These are phyloP conservation scores for Diplodia intermedia DNA, from an alignment of 2,329 filamentous ascomycete species.

Conservation along the genomic window DNA sequence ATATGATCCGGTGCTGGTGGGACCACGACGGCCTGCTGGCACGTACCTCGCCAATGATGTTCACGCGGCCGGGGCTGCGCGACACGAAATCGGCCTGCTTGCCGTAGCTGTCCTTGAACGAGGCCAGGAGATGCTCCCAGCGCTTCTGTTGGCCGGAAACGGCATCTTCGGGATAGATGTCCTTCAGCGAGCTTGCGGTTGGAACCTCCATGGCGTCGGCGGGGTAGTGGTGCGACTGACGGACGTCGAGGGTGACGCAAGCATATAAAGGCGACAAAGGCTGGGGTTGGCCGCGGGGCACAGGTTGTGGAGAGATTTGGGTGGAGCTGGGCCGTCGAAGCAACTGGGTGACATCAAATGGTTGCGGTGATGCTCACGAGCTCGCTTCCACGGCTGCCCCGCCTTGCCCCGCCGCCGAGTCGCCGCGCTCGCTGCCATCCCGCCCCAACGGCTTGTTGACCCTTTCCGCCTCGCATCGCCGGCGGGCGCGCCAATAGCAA, in stretches of 20 bases:
- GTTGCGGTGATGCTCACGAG: conserved; percentile 30
- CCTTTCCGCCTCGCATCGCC: background rate
- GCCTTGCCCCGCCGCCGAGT: conserved; percentile 26
- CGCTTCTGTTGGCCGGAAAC: conserved; percentile 71
- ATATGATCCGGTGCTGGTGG: background rate
- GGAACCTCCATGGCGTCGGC: conserved; percentile 62
- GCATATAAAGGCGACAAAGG: conserved; percentile 8
- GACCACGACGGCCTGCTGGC: conserved; percentile 6
- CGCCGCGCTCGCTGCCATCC: conserved; percentile 17
- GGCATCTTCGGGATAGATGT: conserved; percentile 83
- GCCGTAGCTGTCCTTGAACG: conserved; percentile 75
- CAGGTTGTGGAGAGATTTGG: conserved; percentile 28
- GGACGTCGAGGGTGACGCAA: conserved; percentile 4
- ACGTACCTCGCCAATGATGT: conserved; percentile 86
- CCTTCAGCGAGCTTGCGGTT: conserved; percentile 73
- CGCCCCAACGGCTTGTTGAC: conserved; percentile 12
- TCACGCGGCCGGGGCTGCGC: conserved; percentile 91
- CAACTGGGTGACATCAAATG: conserved; percentile 30
- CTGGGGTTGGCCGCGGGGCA: conserved; percentile 23
- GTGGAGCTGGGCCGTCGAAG: conserved; percentile 20
- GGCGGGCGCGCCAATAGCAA: background rate
- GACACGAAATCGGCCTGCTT: conserved; percentile 79
- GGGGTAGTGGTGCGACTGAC: conserved; percentile 21
- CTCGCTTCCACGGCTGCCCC: conserved; percentile 24
- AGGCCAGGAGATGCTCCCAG: conserved; percentile 75